Percentiles rank a stretch among this genome's conserved stretches.
Conservation (phyloP, 2,329 filamentous ascomycete genomes). For the Talaromyces pinophilus region DNA sequence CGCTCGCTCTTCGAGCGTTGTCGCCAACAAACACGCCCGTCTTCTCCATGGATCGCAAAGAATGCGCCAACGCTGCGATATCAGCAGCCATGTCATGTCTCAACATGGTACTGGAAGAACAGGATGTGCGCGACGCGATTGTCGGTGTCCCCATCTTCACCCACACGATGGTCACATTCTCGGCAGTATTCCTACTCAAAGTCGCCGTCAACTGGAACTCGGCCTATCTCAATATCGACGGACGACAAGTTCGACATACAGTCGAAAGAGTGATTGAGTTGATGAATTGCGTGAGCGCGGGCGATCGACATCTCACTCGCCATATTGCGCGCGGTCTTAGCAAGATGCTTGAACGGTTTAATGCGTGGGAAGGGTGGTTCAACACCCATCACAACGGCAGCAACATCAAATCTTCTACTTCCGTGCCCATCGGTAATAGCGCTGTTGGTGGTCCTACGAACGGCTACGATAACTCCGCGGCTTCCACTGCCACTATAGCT, state of each 20-base stretch:
- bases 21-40: conserved; percentile 45
- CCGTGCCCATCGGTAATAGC: neutral
- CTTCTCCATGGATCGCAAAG: conserved; percentile 48
- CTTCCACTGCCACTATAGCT: neutral
- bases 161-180: conserved; percentile 51
- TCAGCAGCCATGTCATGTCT: conserved; percentile 51
- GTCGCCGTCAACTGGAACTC: conserved; percentile 49
- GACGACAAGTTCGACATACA: conserved; percentile 40
- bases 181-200: conserved; percentile 49
- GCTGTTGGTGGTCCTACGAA: neutral
- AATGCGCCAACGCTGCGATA: conserved; percentile 50
- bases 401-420: conserved; percentile 12
- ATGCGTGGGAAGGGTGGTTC: conserved; percentile 42
- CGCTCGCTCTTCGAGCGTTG: conserved; percentile 44
- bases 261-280: conserved; percentile 45
- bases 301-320: conserved; percentile 45
- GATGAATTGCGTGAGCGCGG: conserved; percentile 44
- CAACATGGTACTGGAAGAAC: conserved; percentile 51
- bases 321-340: conserved; percentile 46
- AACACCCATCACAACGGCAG: neutral
- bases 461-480: neutral
- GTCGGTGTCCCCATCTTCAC: conserved; percentile 52
- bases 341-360: conserved; percentile 46
- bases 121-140: conserved; percentile 51
- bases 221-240: conserved; percentile 44